Conservation (phyloP, 2,329 filamentous ascomycete species). For the Zymoseptoria passerinii region DNA sequence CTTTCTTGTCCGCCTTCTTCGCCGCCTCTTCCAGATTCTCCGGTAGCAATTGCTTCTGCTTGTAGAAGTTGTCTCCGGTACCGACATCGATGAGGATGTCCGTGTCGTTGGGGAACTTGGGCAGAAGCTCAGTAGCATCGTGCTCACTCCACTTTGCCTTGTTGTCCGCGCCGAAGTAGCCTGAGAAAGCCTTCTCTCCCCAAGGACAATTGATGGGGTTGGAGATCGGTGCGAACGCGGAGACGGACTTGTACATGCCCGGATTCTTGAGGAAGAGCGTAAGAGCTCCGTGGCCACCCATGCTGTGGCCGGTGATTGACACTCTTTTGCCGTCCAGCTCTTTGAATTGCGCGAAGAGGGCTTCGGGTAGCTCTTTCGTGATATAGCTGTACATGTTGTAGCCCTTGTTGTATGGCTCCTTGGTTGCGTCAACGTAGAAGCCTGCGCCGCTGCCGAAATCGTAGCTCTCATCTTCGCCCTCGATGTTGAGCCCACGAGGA, state of each 20-base stretch:
- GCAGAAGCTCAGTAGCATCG: constrained; percentile 84
- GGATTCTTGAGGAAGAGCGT: constrained; percentile 90
- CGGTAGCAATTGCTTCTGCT: constrained; percentile 81
- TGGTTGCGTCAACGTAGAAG: constrained; percentile 87
- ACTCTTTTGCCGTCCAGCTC: constrained; percentile 63
- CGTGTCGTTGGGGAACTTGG: constrained; percentile 62
- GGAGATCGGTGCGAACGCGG: constrained; percentile 19
- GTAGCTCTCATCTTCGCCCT: constrained; percentile 77
- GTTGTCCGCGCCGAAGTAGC: constrained; percentile 74
- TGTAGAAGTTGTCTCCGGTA: constrained; percentile 93
- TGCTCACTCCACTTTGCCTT: constrained; percentile 74
- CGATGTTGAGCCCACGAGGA: constrained; percentile 68
- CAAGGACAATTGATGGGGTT: constrained; percentile 61
- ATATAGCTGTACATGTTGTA: constrained; percentile 97
- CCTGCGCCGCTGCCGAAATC: constrained; percentile 90
- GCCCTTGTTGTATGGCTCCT: constrained; percentile 61
- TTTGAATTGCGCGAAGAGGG: constrained; percentile 63
- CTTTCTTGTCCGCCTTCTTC: constrained; percentile 62
- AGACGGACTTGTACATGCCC: constrained; percentile 58
- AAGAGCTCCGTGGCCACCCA: constrained; percentile 94
- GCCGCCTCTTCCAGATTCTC: constrained; percentile 84
- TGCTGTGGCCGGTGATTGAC: constrained; percentile 86
- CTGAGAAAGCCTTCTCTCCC: constrained; percentile 90
- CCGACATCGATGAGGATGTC: constrained; percentile 86
- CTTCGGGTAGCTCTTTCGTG: constrained; percentile 71